Conservation (phyloP, 78 protist genomes). For the Dictyostelium intermedium region DNA sequence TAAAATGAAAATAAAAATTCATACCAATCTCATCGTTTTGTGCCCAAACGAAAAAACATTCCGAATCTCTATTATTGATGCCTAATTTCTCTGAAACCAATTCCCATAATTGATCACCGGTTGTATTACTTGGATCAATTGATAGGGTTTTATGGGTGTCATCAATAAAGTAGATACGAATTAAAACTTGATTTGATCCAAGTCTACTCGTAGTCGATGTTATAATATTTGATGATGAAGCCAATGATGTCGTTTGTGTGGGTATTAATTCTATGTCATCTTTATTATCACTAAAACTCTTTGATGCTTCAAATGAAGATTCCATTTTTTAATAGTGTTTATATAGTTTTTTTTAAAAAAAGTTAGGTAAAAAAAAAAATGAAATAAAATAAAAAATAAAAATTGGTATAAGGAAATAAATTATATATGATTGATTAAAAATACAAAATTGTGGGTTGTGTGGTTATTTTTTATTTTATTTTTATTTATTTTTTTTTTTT, state of each 20-base stretch:
- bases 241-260: neutral
- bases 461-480: too few species aligned
- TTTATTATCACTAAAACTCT: neutral
- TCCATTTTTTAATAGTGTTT: neutral
- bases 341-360: neutral
- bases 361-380: too few species aligned
- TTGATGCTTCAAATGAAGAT: neutral
- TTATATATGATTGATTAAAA: neutral
- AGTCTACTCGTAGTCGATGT: neutral
- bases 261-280: neutral
- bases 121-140: constrained; percentile 51
- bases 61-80: constrained; percentile 42
- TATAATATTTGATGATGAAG: neutral
- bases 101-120: constrained; percentile 69
- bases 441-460: neutral
- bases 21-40: constrained; percentile 70
- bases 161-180: constrained; percentile 60
- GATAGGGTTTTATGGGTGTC: constrained; percentile 63
- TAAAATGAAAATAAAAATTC: neutral
- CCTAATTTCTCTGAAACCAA: constrained; percentile 57
- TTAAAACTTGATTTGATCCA: constrained; percentile 28
- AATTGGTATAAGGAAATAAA: neutral
- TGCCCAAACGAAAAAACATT: constrained; percentile 77
- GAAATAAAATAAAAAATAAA: too few species aligned
- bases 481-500: too few species aligned